Conservation (phyloP, 305 asterid genomes). For the Fraxinus angustifolia region DNA sequence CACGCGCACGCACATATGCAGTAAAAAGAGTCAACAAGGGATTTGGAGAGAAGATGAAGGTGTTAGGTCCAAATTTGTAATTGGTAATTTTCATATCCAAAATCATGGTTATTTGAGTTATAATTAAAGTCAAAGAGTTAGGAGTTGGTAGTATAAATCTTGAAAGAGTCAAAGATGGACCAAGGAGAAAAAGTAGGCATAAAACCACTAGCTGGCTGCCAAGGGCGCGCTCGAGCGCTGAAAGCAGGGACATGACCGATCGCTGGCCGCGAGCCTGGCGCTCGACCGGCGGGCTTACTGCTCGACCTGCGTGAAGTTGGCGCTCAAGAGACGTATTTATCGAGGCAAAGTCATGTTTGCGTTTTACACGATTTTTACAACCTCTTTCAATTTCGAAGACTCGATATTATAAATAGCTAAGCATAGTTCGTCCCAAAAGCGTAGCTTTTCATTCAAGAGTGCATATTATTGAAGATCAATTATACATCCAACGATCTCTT, state of each 20-base stretch:
- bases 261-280: neutral
- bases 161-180: neutral
- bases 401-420: neutral
- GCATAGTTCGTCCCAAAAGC: neutral
- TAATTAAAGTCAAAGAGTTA: too few relatives aligned
- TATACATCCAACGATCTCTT: neutral
- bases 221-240: neutral
- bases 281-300: neutral
- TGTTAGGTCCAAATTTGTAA: too few relatives aligned
- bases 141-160: too few relatives aligned
- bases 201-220: neutral
- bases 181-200: neutral
- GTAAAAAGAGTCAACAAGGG: too few relatives aligned
- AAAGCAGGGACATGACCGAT: neutral
- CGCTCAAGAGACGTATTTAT: neutral
- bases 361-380: too few relatives aligned
- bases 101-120: neutral
- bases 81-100: neutral
- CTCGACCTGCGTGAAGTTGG: too few relatives aligned
- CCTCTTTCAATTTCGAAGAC: neutral
- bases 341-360: neutral
- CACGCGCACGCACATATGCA: neutral
- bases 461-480: too few relatives aligned
- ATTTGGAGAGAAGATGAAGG: too few relatives aligned
- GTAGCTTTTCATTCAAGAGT: neutral